A percentile compares a stretch with the other conserved stretches of the same genome.
These are phyloP conservation scores for Metrosideros polymorpha DNA, from an alignment of 441 rosid species.

Conservation along the genomic window DNA sequence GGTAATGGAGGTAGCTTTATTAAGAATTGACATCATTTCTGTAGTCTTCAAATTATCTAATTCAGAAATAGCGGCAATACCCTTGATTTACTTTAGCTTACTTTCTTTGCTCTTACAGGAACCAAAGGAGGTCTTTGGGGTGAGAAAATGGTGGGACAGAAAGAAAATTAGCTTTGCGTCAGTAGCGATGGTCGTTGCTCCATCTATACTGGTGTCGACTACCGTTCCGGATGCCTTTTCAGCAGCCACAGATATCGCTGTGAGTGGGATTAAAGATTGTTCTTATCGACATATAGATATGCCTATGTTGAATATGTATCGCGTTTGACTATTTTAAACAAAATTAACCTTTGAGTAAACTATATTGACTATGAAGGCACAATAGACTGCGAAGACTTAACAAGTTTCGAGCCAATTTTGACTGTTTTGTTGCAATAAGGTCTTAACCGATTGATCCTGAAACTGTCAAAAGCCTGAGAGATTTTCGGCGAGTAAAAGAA, in stretches of 20 bases:
- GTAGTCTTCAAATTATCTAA: background rate
- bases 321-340: background rate
- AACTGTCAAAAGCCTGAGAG: background rate
- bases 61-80: background rate
- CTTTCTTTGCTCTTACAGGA: background rate
- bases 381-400: background rate
- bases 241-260: constrained; percentile 55
- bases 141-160: constrained; percentile 26
- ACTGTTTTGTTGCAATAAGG: too few species aligned
- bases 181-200: constrained; percentile 33
- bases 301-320: background rate
- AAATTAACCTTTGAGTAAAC: background rate
- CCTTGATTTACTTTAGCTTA: background rate
- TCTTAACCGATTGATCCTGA: too few species aligned
- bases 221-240: constrained; percentile 54
- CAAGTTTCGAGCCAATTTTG: background rate
- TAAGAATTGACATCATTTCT: background rate
- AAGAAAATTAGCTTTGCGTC: constrained; percentile 34
- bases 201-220: constrained; percentile 35
- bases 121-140: background rate
- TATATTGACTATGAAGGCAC: background rate
- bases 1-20: constrained; percentile 1
- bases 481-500: background rate
- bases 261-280: constrained; percentile 13
- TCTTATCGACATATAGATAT: background rate